These are phyloP conservation scores for Plasmodium berghei DNA, from an alignment of 169 alveolate species.

Conservation along the genomic window DNA sequence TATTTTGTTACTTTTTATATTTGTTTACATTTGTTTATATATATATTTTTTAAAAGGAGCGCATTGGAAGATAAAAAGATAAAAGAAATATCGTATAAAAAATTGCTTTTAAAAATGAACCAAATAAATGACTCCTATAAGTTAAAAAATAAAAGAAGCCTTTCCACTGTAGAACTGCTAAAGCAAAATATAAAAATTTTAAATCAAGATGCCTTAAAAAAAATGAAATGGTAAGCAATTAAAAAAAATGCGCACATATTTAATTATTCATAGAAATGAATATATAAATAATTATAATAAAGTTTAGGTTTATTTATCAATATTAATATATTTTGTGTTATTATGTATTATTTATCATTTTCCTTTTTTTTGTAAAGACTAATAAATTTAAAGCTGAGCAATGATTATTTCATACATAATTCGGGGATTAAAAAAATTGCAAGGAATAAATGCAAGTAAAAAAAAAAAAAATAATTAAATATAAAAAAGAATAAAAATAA, in stretches of 20 bases:
- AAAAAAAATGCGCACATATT: background rate
- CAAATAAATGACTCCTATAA: conserved; percentile 72
- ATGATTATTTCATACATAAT: no score
- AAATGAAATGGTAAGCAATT: conserved; percentile 68
- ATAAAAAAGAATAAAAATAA: no score
- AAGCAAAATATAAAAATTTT: conserved; percentile 62
- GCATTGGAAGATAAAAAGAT: conserved; percentile 60
- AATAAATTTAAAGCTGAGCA: no score
- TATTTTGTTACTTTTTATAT: background rate
- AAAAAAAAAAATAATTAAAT: no score
- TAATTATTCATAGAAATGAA: background rate
- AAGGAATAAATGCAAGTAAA: no score
- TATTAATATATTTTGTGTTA: no score
- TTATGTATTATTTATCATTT: no score
- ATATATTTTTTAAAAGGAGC: conserved; percentile 38
- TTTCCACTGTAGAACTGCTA: conserved; percentile 66
- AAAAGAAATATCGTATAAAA: conserved; percentile 66
- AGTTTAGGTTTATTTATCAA: no score
- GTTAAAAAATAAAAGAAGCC: conserved; percentile 72
- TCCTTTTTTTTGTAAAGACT: no score
- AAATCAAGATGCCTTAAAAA: conserved; percentile 60
- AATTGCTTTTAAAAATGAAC: conserved; percentile 73
- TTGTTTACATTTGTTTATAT: background rate
- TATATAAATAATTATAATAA: no score
- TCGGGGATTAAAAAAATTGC: no score